Base-by-base conservation (phyloP, 2,329 filamentous ascomycete genomes). In the Trichophyton equinum region DNA sequence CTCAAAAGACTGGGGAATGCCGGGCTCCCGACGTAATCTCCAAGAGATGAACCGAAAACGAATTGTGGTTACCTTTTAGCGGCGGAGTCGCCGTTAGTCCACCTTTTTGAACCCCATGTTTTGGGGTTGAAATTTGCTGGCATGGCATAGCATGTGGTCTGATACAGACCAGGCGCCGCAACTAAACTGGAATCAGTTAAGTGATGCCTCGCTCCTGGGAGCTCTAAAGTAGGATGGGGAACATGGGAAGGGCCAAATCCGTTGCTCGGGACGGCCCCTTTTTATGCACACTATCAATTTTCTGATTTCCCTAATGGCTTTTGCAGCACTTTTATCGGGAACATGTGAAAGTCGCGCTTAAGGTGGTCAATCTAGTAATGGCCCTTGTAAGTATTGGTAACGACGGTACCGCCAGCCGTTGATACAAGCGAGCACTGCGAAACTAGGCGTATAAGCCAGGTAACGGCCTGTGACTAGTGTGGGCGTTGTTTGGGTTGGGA, bases 331-430 rank as follows among this genome's bases (percentile, higher is more conserved):
- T 36, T 36, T 55, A 36, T 36, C 33, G 27, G 51, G n/a, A 15
- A 36, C 51, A 55, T 55, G 51, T 55, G 51, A 55, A 55, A 55
- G 51, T 38, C 51, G 51, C 51, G 51, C 51, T 55, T 55, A 55
- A 55, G 51, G 13, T 18, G 33, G 9, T 13, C 33, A 38, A 15
- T 20, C 51, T 55, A 55, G 27, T 55, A 33, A 20, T 36, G 20
- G 51, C 25, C 3, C 51, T 55, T 33, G 51, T 55, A 55, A 55
- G 51, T 36, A 55, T 20, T 20, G 49, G 49, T 55, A 55, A 20
- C 11, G 30, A 36, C 15, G 51, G 25, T 33, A 36, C 27, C 6
- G n/a, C 4, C 33, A 1, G 51, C 20, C 27, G 22, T 27, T 33
- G 30, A 15, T 53, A 53, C 49, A 33, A 53, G 51, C 7, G 13